phyloP scores from a whole-genome alignment of 2,329 filamentous ascomycete genomes.

The Penicillium sp. region DNA sequence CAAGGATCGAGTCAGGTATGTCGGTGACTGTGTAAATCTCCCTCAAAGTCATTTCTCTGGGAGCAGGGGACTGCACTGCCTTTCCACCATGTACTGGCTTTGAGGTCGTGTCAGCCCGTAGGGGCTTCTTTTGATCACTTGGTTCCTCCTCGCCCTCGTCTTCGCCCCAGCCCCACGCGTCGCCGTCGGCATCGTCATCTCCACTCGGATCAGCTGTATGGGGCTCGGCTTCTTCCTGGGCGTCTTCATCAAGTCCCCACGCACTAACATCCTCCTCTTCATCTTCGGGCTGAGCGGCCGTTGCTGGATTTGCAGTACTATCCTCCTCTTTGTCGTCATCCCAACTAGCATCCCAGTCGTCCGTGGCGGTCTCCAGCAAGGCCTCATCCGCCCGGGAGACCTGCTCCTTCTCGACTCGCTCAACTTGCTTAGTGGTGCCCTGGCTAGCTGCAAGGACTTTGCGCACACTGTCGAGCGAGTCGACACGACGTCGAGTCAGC shows the following conservation, averaged over 20 bases:
- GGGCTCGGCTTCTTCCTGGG: slow-evolving; percentile 29
- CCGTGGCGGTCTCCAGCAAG: slow-evolving; percentile 59
- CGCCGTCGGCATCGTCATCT: slow-evolving; percentile 51
- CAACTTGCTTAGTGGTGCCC: slow-evolving; percentile 69
- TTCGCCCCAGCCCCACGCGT: slow-evolving; percentile 87
- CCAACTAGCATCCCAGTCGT: slow-evolving; percentile 82
- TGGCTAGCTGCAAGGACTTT: slow-evolving; percentile 69
- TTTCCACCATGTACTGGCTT: slow-evolving; percentile 31
- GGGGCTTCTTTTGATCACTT: slow-evolving; percentile 31
- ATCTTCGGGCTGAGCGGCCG: slow-evolving; percentile 23
- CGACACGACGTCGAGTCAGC: slow-evolving; percentile 81
- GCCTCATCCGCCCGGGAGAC: slow-evolving; percentile 71
- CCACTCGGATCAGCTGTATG: slow-evolving; percentile 23
- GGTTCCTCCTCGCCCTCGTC: slow-evolving; percentile 59
- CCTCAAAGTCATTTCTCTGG: slow-evolving; percentile 72
- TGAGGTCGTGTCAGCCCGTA: slow-evolving; percentile 20
- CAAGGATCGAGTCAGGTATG: slow-evolving; percentile 75
- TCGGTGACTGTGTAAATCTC: slow-evolving; percentile 89
- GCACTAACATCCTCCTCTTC: slow-evolving; percentile 53
- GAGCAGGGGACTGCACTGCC: slow-evolving; percentile 18
- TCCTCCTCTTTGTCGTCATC: slow-evolving; percentile 64
- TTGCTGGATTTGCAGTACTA: slow-evolving; percentile 24
- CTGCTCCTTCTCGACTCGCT: slow-evolving; percentile 81
- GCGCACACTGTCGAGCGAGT: slow-evolving; percentile 74
- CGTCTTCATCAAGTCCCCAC: slow-evolving; percentile 55